Conservation (phyloP, 345 rosid genomes). For the Heritiera littoralis region DNA sequence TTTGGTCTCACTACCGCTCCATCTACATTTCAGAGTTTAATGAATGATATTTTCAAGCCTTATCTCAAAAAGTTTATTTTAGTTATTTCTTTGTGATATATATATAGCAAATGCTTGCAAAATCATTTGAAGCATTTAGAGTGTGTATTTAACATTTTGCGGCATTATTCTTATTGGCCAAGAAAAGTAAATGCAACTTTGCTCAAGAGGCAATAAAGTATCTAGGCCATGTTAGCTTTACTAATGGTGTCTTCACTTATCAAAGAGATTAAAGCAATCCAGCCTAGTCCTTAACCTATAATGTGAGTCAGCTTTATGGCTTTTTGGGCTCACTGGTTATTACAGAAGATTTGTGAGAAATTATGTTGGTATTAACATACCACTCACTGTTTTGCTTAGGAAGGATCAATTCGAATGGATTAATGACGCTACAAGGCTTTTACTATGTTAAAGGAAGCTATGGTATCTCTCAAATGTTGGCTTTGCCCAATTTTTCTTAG, state of each 20-base stretch:
- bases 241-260: not conserved
- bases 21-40: not conserved
- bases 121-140: not conserved
- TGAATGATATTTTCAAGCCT: not conserved
- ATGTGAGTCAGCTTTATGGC: not conserved
- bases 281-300: rapidly evolving
- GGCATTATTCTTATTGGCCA: not conserved
- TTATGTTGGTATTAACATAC: not conserved
- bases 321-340: not conserved
- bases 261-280: not conserved
- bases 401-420: not conserved
- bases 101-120: not conserved
- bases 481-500: not conserved
- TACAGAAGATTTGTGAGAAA: not conserved
- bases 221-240: not conserved
- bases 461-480: not conserved
- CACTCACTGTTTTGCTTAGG: not conserved
- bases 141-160: not conserved
- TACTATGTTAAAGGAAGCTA: not conserved
- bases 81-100: not conserved
- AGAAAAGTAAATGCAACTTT: slow-evolving; percentile 12
- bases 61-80: not conserved
- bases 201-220: not conserved
- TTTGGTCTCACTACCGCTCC: not conserved
- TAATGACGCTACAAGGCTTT: not conserved